Percentiles rank a stretch among this genome's conserved stretches.
Evolutionary conservation across 1,139 yeast genomes (phyloP).

Genomic region (Kodamaea alishanica): DNA sequence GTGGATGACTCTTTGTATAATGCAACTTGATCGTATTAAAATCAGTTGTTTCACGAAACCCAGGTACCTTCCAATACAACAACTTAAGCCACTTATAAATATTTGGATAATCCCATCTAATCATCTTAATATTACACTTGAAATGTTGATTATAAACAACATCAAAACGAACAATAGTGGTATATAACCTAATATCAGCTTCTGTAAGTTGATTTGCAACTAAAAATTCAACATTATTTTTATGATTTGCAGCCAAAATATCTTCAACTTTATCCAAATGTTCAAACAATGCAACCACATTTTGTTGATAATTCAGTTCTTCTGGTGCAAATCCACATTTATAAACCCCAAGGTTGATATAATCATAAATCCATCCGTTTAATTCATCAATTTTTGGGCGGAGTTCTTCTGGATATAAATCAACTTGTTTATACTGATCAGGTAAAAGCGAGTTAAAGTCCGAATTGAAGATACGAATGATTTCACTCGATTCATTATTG

Average conservation of each 20-base stretch:
- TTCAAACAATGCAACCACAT: slow-evolving; percentile 62
- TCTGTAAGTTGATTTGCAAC: slow-evolving; percentile 73
- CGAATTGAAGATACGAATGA: slow-evolving; percentile 75
- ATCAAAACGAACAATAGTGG: slow-evolving; percentile 82
- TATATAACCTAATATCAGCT: slow-evolving; percentile 82
- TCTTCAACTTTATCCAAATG: slow-evolving; percentile 74
- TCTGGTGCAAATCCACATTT: slow-evolving; percentile 86
- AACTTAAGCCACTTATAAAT: slow-evolving; percentile 77
- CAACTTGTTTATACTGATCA: slow-evolving; percentile 46
- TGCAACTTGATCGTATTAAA: slow-evolving; percentile 88
- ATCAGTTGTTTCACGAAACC: slow-evolving; percentile 74
- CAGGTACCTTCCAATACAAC: slow-evolving; percentile 80
- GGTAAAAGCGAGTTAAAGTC: slow-evolving; percentile 50
- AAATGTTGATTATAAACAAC: slow-evolving; percentile 92
- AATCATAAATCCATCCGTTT: slow-evolving; percentile 81
- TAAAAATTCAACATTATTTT: slow-evolving; percentile 41
- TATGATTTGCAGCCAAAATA: slow-evolving; percentile 48
- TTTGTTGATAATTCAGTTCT: slow-evolving; percentile 77
- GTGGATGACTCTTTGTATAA: slow-evolving; percentile 78
- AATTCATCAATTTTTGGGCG: slow-evolving; percentile 64
- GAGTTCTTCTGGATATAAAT: slow-evolving; percentile 59
- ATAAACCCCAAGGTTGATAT: slow-evolving; percentile 91
- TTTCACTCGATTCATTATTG: slow-evolving; percentile 85
- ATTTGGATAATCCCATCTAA: slow-evolving; percentile 76
- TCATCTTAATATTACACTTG: slow-evolving; percentile 83